phyloP scores from a whole-genome alignment of 805 yeast species.

The Candida berthetii region DNA sequence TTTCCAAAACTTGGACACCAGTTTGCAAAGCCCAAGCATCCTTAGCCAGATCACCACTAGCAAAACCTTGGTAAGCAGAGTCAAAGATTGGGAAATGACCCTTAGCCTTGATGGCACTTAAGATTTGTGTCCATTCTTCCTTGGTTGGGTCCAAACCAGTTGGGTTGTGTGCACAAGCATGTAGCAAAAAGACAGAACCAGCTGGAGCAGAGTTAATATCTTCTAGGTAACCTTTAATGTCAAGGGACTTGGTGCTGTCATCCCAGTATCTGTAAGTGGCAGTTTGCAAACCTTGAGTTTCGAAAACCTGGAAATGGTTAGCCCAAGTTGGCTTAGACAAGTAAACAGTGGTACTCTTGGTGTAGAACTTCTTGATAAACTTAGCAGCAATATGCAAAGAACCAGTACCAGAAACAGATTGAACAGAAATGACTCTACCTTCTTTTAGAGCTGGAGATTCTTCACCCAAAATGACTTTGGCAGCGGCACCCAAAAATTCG shows the following conservation, averaged over 20 bases:
- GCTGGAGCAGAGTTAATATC: constrained; percentile 61
- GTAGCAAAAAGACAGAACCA: constrained; percentile 79
- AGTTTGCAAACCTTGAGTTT: constrained; percentile 59
- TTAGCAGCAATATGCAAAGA: constrained; percentile 86
- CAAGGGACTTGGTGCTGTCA: constrained; percentile 58
- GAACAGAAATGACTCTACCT: constrained; percentile 53
- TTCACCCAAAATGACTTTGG: constrained; percentile 64
- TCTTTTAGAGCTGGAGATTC: constrained; percentile 45
- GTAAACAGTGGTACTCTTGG: constrained; percentile 45
- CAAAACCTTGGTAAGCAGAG: constrained; percentile 96
- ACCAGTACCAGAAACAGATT: constrained; percentile 83
- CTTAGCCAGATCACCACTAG: constrained; percentile 75
- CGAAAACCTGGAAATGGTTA: constrained; percentile 83
- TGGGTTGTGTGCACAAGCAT: constrained; percentile 97
- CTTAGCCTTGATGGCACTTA: constrained; percentile 51
- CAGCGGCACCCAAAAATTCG: constrained; percentile 62
- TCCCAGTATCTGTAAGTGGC: constrained; percentile 86
- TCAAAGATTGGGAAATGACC: constrained; percentile 83
- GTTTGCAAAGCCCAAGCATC: constrained; percentile 76
- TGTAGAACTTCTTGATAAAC: constrained; percentile 27
- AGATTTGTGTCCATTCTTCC: constrained; percentile 73
- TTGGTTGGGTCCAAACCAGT: constrained; percentile 91
- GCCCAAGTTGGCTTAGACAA: constrained; percentile 96
- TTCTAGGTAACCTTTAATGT: constrained; percentile 59
- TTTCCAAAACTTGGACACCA: constrained; percentile 44